These are phyloP conservation scores for Acer negundo DNA, from an alignment of 345 rosid species.

Conservation along the genomic window DNA sequence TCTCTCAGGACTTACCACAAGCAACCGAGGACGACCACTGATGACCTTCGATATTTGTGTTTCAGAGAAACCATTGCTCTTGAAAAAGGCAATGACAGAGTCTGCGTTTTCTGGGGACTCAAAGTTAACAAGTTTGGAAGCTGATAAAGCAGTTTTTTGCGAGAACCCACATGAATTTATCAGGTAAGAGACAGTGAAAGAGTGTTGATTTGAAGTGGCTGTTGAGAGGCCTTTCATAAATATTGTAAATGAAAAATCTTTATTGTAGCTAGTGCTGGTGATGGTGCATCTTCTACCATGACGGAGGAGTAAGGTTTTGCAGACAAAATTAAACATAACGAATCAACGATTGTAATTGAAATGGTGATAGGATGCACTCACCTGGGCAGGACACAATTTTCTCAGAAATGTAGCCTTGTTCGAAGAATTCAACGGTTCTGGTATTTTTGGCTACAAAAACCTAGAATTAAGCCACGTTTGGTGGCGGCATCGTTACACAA, in stretches of 20 bases:
- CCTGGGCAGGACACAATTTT: neutral
- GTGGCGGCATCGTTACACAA: no score
- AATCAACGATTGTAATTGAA: neutral
- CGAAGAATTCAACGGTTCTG: neutral
- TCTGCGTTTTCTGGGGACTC: no score
- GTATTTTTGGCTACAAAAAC: neutral
- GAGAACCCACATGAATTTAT: conserved; percentile 26
- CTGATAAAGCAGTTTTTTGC: conserved; percentile 21
- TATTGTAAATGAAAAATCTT: neutral
- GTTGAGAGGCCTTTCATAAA: neutral
- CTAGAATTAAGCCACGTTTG: no score
- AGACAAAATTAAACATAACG: conserved; percentile 2
- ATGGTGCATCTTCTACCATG: neutral
- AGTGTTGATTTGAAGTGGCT: neutral
- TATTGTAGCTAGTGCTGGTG: neutral
- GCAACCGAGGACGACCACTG: neutral
- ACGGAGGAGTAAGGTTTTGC: neutral
- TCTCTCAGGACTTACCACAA: conserved; percentile 10
- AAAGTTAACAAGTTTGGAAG: conserved; percentile 6
- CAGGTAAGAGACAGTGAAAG: conserved; percentile 26
- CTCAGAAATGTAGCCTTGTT: neutral
- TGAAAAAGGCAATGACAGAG: no score
- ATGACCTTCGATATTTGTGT: no score
- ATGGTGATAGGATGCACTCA: neutral
- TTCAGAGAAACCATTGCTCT: neutral